These are phyloP conservation scores for Glycine tomentella DNA, from an alignment of 306 rosid genomes.

Conservation along the genomic window DNA sequence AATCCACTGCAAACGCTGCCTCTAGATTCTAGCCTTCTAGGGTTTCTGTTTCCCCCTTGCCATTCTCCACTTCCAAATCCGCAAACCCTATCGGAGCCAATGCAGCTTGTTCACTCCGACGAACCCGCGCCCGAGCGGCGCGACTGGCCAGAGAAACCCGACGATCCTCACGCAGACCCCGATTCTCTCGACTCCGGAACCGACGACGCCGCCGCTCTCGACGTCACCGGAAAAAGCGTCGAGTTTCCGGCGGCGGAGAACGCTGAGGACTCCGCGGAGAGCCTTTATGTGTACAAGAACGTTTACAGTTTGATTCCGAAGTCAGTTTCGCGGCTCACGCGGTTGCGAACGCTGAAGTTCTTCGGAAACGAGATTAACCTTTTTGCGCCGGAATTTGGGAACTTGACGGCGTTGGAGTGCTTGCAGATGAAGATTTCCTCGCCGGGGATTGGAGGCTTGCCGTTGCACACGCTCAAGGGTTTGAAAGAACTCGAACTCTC, in stretches of 20 bases:
- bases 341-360: slow-evolving; percentile 82
- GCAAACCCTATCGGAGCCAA: slow-evolving; percentile 43
- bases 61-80: not conserved
- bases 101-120: slow-evolving; percentile 69
- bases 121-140: slow-evolving; percentile 47
- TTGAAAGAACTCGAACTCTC: slow-evolving; percentile 95
- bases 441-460: slow-evolving; percentile 86
- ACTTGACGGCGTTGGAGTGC: slow-evolving; percentile 70
- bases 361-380: slow-evolving; percentile 91
- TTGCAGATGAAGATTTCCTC: slow-evolving; percentile 83
- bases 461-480: slow-evolving; percentile 63
- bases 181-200: slow-evolving; percentile 41
- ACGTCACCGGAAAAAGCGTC: slow-evolving; percentile 72
- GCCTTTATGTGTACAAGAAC: slow-evolving; percentile 75
- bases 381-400: slow-evolving; percentile 72
- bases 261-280: slow-evolving; percentile 56
- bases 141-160: slow-evolving; percentile 38
- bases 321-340: slow-evolving; percentile 57
- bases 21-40: slow-evolving; percentile 53
- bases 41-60: slow-evolving; percentile 58
- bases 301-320: slow-evolving; percentile 83
- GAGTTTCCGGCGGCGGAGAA: slow-evolving; percentile 62
- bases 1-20: slow-evolving; percentile 6
- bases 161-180: slow-evolving; percentile 36
- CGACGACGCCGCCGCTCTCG: slow-evolving; percentile 66